Conservation (phyloP, 2,329 filamentous ascomycete genomes). For the Phialocephala sp. region DNA sequence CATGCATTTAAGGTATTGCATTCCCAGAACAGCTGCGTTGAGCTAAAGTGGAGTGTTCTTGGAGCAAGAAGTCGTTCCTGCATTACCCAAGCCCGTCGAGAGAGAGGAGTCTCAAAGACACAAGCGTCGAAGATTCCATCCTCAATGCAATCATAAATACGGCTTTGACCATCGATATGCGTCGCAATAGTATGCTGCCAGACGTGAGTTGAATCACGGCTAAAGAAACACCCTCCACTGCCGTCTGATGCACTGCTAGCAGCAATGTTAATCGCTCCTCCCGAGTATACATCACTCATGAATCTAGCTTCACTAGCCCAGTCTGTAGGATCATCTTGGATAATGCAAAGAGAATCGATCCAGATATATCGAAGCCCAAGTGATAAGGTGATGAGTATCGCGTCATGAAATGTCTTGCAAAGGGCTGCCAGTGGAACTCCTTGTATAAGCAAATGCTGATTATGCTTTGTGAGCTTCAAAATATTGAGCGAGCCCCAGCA, state of each 20-base stretch:
- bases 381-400: constrained; percentile 30
- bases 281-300: constrained; percentile 28
- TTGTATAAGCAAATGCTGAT: constrained; percentile 17
- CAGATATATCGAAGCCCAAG: constrained; percentile 37
- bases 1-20: constrained; percentile 23
- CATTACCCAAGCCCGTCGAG: constrained; percentile 33
- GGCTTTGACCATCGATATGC: neutral
- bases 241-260: constrained; percentile 28
- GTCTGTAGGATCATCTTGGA: constrained; percentile 35
- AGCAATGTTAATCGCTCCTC: constrained; percentile 31
- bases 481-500: constrained; percentile 24
- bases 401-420: constrained; percentile 36
- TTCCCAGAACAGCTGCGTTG: constrained; percentile 35
- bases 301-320: constrained; percentile 29
- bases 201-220: constrained; percentile 3
- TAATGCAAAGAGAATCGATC: constrained; percentile 40
- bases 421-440: constrained; percentile 25
- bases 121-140: constrained; percentile 4
- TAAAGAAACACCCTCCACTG: constrained; percentile 21
- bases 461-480: constrained; percentile 14
- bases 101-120: constrained; percentile 16
- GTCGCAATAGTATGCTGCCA: neutral
- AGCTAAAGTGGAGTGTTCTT: constrained; percentile 32
- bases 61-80: constrained; percentile 36
- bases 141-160: constrained; percentile 7